Conservation (phyloP, 2,329 filamentous ascomycete species). For the Periconia sp. region DNA sequence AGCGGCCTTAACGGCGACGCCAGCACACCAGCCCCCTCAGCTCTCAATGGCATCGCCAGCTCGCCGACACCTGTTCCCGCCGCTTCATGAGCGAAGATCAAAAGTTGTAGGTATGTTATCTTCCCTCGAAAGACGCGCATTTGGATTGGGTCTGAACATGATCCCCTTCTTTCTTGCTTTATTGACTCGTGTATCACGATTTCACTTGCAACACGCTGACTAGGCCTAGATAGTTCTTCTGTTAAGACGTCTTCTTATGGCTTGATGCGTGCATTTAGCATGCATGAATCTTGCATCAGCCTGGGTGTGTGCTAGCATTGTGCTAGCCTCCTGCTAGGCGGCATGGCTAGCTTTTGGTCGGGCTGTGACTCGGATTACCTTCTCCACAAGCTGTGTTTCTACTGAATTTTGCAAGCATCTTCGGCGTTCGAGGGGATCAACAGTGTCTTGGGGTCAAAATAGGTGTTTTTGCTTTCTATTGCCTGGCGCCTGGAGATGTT, state of each 20-base stretch:
- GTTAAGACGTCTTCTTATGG: too few relatives aligned
- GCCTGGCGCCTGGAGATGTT: slow-evolving; percentile 20
- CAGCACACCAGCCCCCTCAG: slow-evolving; percentile 52
- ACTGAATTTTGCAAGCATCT: slow-evolving; percentile 22
- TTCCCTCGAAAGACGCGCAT: too few relatives aligned
- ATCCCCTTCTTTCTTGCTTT: too few relatives aligned
- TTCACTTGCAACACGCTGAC: too few relatives aligned
- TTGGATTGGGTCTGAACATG: too few relatives aligned
- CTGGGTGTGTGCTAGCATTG: too few relatives aligned
- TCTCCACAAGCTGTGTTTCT: slow-evolving; percentile 17
- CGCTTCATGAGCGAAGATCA: too few relatives aligned
- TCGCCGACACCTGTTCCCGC: slow-evolving; percentile 56
- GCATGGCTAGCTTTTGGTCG: not conserved
- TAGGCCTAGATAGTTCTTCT: too few relatives aligned
- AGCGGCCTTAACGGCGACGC: slow-evolving; percentile 59
- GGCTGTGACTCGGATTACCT: slow-evolving; percentile 9
- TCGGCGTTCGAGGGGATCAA: slow-evolving; percentile 29
- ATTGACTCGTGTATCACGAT: too few relatives aligned
- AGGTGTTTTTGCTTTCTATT: slow-evolving; percentile 12
- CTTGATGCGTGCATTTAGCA: too few relatives aligned
- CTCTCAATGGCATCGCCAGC: slow-evolving; percentile 52
- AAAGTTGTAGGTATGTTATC: not conserved
- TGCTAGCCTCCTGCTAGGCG: too few relatives aligned
- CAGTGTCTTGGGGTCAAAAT: slow-evolving; percentile 26
- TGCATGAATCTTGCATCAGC: too few relatives aligned